Conservation (phyloP, 495 filamentous ascomycete genomes). For the Xylaria flabelliformis region DNA sequence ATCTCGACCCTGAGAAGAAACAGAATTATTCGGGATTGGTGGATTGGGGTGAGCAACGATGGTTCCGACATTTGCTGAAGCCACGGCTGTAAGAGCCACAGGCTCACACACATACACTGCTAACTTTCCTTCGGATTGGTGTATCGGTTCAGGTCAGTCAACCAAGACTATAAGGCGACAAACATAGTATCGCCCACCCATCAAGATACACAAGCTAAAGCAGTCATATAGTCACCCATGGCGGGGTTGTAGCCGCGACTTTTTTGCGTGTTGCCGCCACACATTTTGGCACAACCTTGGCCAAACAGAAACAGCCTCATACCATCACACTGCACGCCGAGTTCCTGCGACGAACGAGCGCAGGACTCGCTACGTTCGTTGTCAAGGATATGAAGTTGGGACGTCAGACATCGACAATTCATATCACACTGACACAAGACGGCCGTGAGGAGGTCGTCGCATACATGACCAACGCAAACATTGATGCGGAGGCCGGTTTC, state of each 20-base stretch:
- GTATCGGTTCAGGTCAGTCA: conserved; percentile 68
- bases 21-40: neutral
- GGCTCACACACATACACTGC: conserved; percentile 67
- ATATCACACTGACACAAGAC: conserved; percentile 62
- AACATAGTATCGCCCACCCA: neutral
- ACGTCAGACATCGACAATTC: conserved; percentile 70
- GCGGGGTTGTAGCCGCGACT: conserved; percentile 72
- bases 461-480: conserved; percentile 70
- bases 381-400: conserved; percentile 77
- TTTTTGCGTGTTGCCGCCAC: conserved; percentile 64
- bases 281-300: conserved; percentile 71
- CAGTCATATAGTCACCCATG: conserved; percentile 69
- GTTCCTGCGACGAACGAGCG: conserved; percentile 73
- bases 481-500: conserved; percentile 63
- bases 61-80: conserved; percentile 60
- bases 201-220: conserved; percentile 15
- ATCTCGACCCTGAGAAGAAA: neutral
- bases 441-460: conserved; percentile 67
- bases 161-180: neutral
- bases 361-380: conserved; percentile 62
- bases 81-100: conserved; percentile 60
- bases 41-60: conserved; percentile 8
- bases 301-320: conserved; percentile 66
- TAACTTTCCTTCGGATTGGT: conserved; percentile 69
- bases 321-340: conserved; percentile 68